Evolutionary conservation across 2,329 filamentous ascomycete species (phyloP).

Genomic region (Colletotrichum eremochloae): DNA sequence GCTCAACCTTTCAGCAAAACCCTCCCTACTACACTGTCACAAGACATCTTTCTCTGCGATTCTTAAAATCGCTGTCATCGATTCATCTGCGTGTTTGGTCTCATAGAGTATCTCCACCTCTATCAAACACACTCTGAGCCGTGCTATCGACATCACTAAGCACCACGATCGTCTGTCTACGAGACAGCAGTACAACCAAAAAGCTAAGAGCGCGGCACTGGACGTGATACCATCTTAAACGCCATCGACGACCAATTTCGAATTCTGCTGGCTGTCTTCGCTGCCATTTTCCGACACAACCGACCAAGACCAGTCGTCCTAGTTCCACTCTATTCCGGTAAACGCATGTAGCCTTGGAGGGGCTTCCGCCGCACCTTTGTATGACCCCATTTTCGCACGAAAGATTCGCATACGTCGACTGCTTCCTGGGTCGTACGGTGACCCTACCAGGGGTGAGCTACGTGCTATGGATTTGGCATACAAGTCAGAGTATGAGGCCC

Average conservation of each 20-base stretch:
- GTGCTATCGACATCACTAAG: too few relatives aligned
- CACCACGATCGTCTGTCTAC: background rate
- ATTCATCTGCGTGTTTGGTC: background rate
- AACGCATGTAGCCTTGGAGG: background rate
- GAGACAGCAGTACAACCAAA: background rate
- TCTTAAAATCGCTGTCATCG: background rate
- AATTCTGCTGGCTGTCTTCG: constrained; percentile 26
- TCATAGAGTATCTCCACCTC: background rate
- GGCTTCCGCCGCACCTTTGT: background rate
- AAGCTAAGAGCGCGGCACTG: background rate
- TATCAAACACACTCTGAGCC: too few relatives aligned
- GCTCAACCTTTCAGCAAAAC: too few relatives aligned
- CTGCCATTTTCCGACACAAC: background rate
- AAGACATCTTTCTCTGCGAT: background rate
- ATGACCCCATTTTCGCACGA: constrained; percentile 8
- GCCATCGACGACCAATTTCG: background rate
- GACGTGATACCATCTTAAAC: background rate
- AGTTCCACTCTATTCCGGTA: background rate
- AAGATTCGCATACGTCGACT: constrained; percentile 1
- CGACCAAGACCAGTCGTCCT: background rate
- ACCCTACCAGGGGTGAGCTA: background rate
- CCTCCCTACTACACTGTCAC: too few relatives aligned
- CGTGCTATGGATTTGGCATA: background rate
- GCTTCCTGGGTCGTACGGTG: background rate
- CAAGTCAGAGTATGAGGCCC: constrained; percentile 28